A percentile compares a stretch with the other conserved stretches of the same genome.
These are phyloP conservation scores for Diaporthe sp. DNA, from an alignment of 2,329 filamentous ascomycete species.

Conservation along the genomic window DNA sequence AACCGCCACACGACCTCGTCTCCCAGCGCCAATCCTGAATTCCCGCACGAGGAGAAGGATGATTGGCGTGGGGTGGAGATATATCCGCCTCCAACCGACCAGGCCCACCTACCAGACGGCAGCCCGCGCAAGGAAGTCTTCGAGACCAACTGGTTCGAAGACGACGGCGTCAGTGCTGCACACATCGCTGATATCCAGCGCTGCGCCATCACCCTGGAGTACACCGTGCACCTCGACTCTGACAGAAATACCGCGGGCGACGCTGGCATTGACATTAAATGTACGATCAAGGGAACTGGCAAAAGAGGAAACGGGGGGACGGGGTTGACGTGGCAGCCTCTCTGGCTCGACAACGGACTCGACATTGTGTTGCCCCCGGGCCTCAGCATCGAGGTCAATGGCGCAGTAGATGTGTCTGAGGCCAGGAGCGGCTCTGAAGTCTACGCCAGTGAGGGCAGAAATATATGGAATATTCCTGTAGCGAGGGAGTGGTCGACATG, in stretches of 20 bases:
- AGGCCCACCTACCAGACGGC: neutral
- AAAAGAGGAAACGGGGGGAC: neutral
- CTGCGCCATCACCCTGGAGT: neutral
- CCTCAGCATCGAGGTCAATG: neutral
- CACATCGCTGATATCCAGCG: conserved; percentile 36
- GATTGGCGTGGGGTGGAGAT: conserved; percentile 49
- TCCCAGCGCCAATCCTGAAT: conserved; percentile 41
- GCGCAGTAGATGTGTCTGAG: neutral
- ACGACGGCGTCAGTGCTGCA: conserved; percentile 43
- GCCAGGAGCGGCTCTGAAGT: neutral
- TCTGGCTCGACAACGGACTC: conserved; percentile 11
- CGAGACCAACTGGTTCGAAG: conserved; percentile 44
- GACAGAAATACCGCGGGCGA: no score
- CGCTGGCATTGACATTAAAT: neutral
- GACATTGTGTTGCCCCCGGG: neutral
- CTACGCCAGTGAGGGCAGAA: neutral
- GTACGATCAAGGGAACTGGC: neutral
- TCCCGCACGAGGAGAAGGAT: conserved; percentile 43
- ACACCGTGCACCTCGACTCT: neutral
- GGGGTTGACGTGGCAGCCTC: neutral
- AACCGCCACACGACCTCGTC: conserved; percentile 13
- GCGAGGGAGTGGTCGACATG: neutral
- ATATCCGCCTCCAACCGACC: conserved; percentile 42
- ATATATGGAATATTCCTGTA: neutral
- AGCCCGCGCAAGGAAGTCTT: conserved; percentile 35